phyloP scores from a whole-genome alignment of 2,329 filamentous ascomycete genomes.

The Phyllosticta citrichinensis region DNA sequence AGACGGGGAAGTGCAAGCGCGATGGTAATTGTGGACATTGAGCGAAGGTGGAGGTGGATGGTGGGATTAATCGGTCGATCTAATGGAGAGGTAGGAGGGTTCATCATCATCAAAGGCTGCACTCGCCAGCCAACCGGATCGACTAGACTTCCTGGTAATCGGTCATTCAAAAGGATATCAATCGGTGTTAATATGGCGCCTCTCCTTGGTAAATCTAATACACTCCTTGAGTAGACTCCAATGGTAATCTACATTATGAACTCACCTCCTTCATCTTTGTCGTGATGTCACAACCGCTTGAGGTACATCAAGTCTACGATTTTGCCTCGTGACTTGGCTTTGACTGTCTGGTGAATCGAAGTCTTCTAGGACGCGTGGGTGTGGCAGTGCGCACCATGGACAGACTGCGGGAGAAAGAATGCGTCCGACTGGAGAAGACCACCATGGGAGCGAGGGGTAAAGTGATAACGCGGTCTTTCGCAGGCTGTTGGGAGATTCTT shows the following conservation, averaged over 20 bases:
- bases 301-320: too few relatives aligned
- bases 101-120: neutral
- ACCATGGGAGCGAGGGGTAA: too few relatives aligned
- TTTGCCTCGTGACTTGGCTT: too few relatives aligned
- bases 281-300: too few relatives aligned
- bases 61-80: neutral
- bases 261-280: neutral
- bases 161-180: neutral
- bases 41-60: neutral
- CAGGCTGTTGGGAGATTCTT: too few relatives aligned
- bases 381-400: too few relatives aligned
- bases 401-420: too few relatives aligned
- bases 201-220: neutral
- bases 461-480: too few relatives aligned
- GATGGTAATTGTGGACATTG: neutral
- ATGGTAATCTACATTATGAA: neutral
- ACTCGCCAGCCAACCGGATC: neutral
- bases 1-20: neutral
- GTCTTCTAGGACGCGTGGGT: too few relatives aligned
- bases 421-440: too few relatives aligned
- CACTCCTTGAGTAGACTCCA: neutral
- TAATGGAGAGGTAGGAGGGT: neutral
- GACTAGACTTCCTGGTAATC: neutral
- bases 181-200: neutral
- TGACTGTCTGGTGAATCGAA: too few relatives aligned